phyloP scores from a whole-genome alignment of 176 grass and related monocot genomes.

The Bolboschoenus planiculmis region DNA sequence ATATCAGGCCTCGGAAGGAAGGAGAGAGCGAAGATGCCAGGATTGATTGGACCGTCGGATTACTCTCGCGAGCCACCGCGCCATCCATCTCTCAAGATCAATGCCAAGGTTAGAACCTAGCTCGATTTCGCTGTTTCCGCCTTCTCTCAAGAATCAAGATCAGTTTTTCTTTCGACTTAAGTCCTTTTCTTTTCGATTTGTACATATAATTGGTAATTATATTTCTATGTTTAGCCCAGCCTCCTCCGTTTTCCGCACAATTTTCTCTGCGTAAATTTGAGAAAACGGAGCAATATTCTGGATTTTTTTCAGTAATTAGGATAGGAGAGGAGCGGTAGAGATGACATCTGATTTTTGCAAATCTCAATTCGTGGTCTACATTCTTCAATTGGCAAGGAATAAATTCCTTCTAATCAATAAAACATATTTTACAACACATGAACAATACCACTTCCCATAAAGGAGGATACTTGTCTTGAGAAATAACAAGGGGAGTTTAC shows the following conservation, averaged over 20 bases:
- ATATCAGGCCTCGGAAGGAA: background rate
- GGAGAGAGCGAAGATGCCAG: conserved; percentile 44
- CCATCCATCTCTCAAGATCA: conserved; percentile 72
- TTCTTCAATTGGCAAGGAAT: background rate
- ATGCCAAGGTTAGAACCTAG: conserved; percentile 48
- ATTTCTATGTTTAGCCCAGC: too few relatives aligned
- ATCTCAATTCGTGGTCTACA: background rate
- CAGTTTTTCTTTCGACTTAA: too few relatives aligned
- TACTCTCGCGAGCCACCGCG: conserved; percentile 79
- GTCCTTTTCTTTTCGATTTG: too few relatives aligned
- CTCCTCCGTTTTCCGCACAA: background rate
- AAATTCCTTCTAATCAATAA: background rate
- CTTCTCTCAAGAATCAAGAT: too few relatives aligned
- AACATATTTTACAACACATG: background rate
- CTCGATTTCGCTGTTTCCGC: background rate
- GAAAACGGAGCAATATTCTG: background rate
- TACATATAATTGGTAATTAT: too few relatives aligned
- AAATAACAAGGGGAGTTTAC: background rate
- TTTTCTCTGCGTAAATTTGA: background rate
- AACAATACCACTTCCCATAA: background rate
- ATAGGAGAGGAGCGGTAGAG: background rate
- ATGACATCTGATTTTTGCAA: background rate
- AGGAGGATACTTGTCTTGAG: background rate
- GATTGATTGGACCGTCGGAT: conserved; percentile 54
- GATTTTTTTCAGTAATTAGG: background rate